phyloP scores from a whole-genome alignment of 352 stramenopile genomes.

The Lagenidium giganteum region DNA sequence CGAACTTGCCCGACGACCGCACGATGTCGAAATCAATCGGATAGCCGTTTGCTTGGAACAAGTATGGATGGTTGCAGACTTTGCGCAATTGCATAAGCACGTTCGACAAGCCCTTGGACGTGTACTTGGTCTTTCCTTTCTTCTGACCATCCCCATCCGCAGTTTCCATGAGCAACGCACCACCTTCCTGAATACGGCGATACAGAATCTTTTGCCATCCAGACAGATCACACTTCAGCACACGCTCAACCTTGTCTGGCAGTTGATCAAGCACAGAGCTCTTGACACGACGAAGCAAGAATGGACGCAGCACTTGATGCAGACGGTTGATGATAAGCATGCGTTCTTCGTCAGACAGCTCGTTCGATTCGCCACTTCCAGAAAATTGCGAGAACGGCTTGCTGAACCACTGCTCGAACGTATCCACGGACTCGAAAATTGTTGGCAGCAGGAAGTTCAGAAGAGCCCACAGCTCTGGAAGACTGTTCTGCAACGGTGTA shows the following conservation, averaged over 20 bases:
- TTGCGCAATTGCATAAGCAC: constrained; percentile 88
- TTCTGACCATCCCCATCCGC: constrained; percentile 51
- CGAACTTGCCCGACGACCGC: constrained; percentile 90
- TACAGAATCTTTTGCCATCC: constrained; percentile 89
- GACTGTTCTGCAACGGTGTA: constrained; percentile 97
- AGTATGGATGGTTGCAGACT: constrained; percentile 87
- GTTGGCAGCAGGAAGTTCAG: constrained; percentile 91
- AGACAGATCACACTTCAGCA: constrained; percentile 84
- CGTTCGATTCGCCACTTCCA: constrained; percentile 69
- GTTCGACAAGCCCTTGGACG: constrained; percentile 80
- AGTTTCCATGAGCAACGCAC: constrained; percentile 74
- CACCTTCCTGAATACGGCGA: constrained; percentile 83
- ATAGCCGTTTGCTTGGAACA: constrained; percentile 83
- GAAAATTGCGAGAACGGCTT: constrained; percentile 84
- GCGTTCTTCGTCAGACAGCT: constrained; percentile 83
- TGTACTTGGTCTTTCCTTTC: constrained; percentile 82
- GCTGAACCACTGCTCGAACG: constrained; percentile 89
- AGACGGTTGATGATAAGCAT: constrained; percentile 87
- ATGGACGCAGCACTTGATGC: constrained; percentile 82
- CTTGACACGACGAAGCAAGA: constrained; percentile 82
- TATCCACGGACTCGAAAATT: constrained; percentile 88
- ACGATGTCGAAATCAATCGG: constrained; percentile 86
- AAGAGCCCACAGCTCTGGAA: constrained; percentile 91
- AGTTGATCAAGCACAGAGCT: constrained; percentile 82
- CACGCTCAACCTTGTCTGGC: constrained; percentile 83